These are phyloP conservation scores for Fusarium dlaminii DNA, from an alignment of 2,329 filamentous ascomycete species.

Conservation along the genomic window DNA sequence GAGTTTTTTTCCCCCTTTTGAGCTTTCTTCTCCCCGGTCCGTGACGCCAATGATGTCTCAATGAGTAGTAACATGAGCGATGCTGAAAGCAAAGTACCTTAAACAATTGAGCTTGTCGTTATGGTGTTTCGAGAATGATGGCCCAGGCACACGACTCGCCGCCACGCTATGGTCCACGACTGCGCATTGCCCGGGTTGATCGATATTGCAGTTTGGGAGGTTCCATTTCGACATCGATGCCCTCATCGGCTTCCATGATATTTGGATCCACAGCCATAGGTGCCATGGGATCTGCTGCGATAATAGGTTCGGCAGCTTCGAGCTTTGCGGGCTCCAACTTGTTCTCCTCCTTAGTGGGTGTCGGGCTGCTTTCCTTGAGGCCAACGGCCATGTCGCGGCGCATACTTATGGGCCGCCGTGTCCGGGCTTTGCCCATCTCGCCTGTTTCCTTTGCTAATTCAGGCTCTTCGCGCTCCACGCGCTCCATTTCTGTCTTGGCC, in stretches of 20 bases:
- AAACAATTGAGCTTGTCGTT: neutral
- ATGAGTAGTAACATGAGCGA: conserved; percentile 21
- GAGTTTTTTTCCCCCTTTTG: neutral
- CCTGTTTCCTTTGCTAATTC: conserved; percentile 51
- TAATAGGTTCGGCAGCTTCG: conserved; percentile 33
- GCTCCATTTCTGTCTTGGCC: conserved; percentile 68
- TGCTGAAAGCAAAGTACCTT: neutral
- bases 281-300: conserved; percentile 22
- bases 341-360: conserved; percentile 38
- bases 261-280: conserved; percentile 48
- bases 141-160: conserved; percentile 33
- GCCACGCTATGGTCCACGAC: conserved; percentile 42
- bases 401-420: conserved; percentile 63
- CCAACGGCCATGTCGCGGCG: conserved; percentile 54
- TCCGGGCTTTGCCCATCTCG: conserved; percentile 56
- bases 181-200: conserved; percentile 54
- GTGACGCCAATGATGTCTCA: conserved; percentile 34
- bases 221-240: conserved; percentile 51
- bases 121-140: conserved; percentile 25
- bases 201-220: conserved; percentile 54
- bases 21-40: conserved; percentile 16
- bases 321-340: conserved; percentile 40
- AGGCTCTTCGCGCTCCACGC: conserved; percentile 63
- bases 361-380: conserved; percentile 41
- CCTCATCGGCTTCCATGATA: conserved; percentile 54